Evolutionary conservation across 2,329 filamentous ascomycete species (phyloP).

Genomic region (Cyclaneusma minus): DNA sequence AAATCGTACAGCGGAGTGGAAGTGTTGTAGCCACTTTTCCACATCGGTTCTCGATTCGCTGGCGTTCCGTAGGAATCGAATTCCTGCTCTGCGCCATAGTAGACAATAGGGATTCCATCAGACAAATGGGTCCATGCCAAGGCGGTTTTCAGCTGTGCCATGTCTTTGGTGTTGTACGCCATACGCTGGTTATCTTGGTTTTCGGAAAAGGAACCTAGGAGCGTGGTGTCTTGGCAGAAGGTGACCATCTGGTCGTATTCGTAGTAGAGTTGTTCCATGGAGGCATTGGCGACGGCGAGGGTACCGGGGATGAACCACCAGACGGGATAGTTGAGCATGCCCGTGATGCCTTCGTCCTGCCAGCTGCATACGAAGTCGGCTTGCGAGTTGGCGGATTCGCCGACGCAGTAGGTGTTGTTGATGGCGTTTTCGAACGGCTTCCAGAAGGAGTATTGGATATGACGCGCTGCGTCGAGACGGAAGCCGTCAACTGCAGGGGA

Average conservation of each 20-base stretch:
- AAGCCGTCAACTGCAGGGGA: conserved; percentile 22
- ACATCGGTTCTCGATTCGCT: conserved; percentile 27
- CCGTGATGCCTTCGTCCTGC: conserved; percentile 4
- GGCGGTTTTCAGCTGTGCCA: conserved; percentile 25
- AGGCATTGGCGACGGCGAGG: conserved; percentile 18
- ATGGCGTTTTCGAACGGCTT: conserved; percentile 18
- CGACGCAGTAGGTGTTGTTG: conserved; percentile 22
- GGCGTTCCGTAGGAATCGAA: conserved; percentile 22
- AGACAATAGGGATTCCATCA: conserved; percentile 34
- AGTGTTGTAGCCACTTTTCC: conserved; percentile 24
- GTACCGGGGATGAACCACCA: conserved; percentile 26
- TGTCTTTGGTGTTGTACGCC: conserved; percentile 11
- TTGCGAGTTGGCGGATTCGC: conserved; percentile 18
- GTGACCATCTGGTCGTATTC: conserved; percentile 14
- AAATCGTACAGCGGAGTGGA: conserved; percentile 21
- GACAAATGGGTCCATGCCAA: conserved; percentile 29
- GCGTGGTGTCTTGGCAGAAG: conserved; percentile 20
- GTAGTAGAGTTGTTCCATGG: conserved; percentile 12
- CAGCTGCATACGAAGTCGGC: conserved; percentile 13
- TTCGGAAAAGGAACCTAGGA: conserved; percentile 23
- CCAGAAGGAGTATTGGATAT: conserved; percentile 25
- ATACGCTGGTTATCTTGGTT: conserved; percentile 27
- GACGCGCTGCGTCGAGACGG: conserved; percentile 24
- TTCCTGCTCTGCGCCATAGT: conserved; percentile 35
- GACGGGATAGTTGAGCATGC: conserved; percentile 7